Conservation (phyloP, 1,284 basidiomycete genomes). For the Fomitopsis palustris region DNA sequence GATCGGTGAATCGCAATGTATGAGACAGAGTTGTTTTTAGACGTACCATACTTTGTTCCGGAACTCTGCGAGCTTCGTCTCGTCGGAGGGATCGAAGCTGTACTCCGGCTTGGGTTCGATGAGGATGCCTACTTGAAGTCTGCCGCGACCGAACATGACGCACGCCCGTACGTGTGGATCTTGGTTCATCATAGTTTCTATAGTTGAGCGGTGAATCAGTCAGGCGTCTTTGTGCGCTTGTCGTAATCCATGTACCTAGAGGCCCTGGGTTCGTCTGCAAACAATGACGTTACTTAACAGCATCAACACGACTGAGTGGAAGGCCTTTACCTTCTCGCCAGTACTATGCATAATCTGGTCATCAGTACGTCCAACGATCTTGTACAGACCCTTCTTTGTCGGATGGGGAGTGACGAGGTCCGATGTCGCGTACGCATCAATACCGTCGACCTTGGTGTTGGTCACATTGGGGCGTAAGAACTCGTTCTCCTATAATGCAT, state of each 20-base stretch:
- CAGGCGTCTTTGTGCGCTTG: not conserved
- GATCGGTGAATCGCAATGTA: not conserved
- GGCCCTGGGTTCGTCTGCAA: slow-evolving; percentile 24
- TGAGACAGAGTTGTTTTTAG: not conserved
- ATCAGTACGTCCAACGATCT: slow-evolving; percentile 43
- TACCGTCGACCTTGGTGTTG: slow-evolving; percentile 27
- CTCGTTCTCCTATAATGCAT: not conserved
- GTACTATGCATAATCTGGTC: slow-evolving; percentile 51
- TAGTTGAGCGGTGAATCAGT: not conserved
- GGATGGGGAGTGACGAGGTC: slow-evolving; percentile 46
- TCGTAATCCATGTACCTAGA: slow-evolving; percentile 2
- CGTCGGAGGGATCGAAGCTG: slow-evolving; percentile 26
- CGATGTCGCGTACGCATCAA: slow-evolving; percentile 32
- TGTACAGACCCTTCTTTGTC: slow-evolving; percentile 38
- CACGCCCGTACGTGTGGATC: slow-evolving; percentile 26
- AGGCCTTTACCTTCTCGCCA: slow-evolving; percentile 51
- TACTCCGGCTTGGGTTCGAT: slow-evolving; percentile 28
- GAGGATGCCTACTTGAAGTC: slow-evolving; percentile 34
- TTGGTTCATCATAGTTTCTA: slow-evolving; percentile 28
- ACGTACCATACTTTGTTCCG: slow-evolving; percentile 32
- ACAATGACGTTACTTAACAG: not conserved
- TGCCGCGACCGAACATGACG: slow-evolving; percentile 38
- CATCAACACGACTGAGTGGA: too few relatives aligned
- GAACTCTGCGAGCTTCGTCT: slow-evolving; percentile 22
- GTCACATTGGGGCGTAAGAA: slow-evolving; percentile 18